Conservation (phyloP, 306 rosid species). For the Alnus rubra region DNA sequence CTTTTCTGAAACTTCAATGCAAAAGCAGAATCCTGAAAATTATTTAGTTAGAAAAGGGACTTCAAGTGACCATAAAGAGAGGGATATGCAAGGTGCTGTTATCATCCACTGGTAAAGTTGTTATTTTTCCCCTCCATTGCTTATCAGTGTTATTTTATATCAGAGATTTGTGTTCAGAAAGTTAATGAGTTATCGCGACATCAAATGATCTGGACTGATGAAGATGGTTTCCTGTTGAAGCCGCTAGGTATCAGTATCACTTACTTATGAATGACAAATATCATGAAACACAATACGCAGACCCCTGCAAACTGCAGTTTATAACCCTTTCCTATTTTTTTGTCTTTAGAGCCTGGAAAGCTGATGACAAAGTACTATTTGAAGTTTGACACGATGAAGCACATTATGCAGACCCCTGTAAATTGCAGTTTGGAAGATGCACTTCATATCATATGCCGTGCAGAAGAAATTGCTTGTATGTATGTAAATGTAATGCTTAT, state of each 20-base stretch:
- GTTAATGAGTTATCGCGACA: conserved; percentile 75
- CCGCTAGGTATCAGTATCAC: conserved; percentile 66
- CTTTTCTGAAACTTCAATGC: conserved; percentile 14
- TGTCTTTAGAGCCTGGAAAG: conserved; percentile 80
- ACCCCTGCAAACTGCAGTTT: not conserved
- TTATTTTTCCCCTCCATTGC: conserved; percentile 7
- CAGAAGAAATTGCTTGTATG: conserved; percentile 91
- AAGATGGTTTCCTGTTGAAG: conserved; percentile 92
- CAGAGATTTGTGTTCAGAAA: conserved; percentile 82
- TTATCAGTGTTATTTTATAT: conserved; percentile 26
- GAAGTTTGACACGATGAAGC: conserved; percentile 94
- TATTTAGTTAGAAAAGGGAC: conserved; percentile 66
- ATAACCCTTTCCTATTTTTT: conserved; percentile 32
- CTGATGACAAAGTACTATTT: conserved; percentile 91
- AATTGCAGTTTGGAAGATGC: conserved; percentile 75
- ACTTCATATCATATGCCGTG: conserved; percentile 75
- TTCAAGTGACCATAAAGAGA: conserved; percentile 58
- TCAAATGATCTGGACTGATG: conserved; percentile 90
- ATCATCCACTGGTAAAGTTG: conserved; percentile 13
- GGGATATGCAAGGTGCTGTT: conserved; percentile 74
- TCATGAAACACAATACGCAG: not conserved
- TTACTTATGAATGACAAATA: conserved; percentile 15
- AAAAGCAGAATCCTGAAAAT: conserved; percentile 67
- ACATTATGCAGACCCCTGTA: conserved; percentile 79
- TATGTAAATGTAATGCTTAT: conserved; percentile 19